Conservation (phyloP, 106 monocot species). For the Acanthochlamys bracteata region DNA sequence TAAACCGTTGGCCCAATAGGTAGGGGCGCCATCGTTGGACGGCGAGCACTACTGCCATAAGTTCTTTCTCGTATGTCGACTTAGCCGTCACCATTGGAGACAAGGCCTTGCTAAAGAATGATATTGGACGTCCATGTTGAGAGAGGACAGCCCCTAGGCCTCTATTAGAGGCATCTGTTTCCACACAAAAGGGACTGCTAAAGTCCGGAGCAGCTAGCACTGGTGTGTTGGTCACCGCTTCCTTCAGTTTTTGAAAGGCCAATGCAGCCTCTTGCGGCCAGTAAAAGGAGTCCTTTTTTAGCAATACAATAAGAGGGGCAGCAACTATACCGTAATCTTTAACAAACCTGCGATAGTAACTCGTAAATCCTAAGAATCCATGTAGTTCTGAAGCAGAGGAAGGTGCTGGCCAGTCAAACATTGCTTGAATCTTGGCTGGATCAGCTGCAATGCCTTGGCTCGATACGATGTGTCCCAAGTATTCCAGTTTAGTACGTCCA, state of each 20-base stretch:
- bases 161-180: neutral
- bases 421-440: neutral
- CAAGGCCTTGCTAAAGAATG: neutral
- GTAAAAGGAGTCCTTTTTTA: neutral
- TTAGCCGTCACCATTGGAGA: neutral
- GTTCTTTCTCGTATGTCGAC: slow-evolving; percentile 7
- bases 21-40: slow-evolving; percentile 5
- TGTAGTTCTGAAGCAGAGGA: neutral
- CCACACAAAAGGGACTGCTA: neutral
- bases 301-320: neutral
- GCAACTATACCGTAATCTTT: neutral
- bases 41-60: neutral
- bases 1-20: slow-evolving; percentile 2
- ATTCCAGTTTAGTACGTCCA: neutral
- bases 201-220: neutral
- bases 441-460: neutral
- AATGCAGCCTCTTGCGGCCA: neutral
- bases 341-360: neutral
- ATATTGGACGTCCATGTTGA: slow-evolving; percentile 1
- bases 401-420: slow-evolving; percentile 2
- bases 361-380: neutral
- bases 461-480: neutral
- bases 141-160: slow-evolving; percentile 1
- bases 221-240: neutral
- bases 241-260: neutral